These are phyloP conservation scores for Paramecium biaurelia DNA, from an alignment of 73 alveolate species.

Conservation along the genomic window DNA sequence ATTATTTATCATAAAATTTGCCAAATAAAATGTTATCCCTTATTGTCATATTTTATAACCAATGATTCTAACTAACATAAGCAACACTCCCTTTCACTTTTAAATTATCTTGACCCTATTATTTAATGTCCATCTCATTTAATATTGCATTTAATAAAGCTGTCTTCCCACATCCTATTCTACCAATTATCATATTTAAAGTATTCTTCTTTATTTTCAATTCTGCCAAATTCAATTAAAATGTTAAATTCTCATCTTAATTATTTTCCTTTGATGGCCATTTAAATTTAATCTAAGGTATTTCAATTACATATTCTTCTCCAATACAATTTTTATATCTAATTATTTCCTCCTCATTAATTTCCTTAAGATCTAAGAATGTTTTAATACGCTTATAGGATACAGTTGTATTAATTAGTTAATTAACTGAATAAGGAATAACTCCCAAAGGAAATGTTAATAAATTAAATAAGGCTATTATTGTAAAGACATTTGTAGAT, in stretches of 20 bases:
- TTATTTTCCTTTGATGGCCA: slow-evolving; percentile 51
- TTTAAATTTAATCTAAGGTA: slow-evolving; percentile 1
- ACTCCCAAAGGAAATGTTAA: slow-evolving; percentile 54
- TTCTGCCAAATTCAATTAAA: neutral
- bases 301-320: slow-evolving; percentile 31
- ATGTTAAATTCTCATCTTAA: neutral
- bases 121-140: slow-evolving; percentile 49
- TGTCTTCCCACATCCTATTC: slow-evolving; percentile 61
- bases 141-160: slow-evolving; percentile 60
- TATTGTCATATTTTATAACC: slow-evolving; percentile 84
- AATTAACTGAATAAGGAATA: slow-evolving; percentile 37
- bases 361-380: slow-evolving; percentile 49
- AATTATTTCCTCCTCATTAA: slow-evolving; percentile 24
- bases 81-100: slow-evolving; percentile 70
- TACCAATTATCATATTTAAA: slow-evolving; percentile 45
- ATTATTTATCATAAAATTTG: slow-evolving; percentile 71
- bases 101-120: neutral
- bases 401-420: slow-evolving; percentile 45
- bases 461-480: slow-evolving; percentile 56
- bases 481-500: slow-evolving; percentile 48
- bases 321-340: neutral
- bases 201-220: slow-evolving; percentile 14
- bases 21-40: slow-evolving; percentile 90
- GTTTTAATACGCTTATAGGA: slow-evolving; percentile 49
- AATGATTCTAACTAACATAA: slow-evolving; percentile 81